Evolutionary conservation across 2,329 filamentous ascomycete genomes (phyloP), one percentile per base, ranked within the genome.

Genomic region (Apiospora arundinis): DNA sequence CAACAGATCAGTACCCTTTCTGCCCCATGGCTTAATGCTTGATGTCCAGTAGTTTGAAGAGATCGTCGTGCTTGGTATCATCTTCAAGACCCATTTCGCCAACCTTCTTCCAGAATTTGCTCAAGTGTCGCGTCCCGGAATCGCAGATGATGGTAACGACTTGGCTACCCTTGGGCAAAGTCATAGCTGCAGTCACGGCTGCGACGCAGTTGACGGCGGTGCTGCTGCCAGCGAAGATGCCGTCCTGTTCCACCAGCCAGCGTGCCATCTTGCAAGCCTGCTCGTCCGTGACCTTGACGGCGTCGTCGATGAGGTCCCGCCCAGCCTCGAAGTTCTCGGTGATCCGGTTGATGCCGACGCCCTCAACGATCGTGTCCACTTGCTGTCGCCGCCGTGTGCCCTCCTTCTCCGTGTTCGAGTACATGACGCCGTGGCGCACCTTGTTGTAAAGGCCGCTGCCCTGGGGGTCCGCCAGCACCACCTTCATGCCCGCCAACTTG

Each of bases 121-220:
- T 95, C 69, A 96, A 81, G 81, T 96, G 93, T 74, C 94, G 87
- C 12, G 91, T 91, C n/a, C 94, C 92, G n/a, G 89, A 90, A 82
- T 97, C 94, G 80, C 93, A 96, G 9, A 96, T 83, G n/a, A 97
- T 85, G 0, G 94, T 96, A n/a, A 95, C 93, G 56, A 97, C 89
- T 44, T 86, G 87, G 72, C 92, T 92, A 18, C 86, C 88, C 69
- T 83, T 80, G 5, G 89, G 89, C 73, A 95, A 82, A 56, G 85
- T 84, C 79, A 91, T 87, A 37, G 93, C 93, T 4, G 92, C 86
- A 68, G 87, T 87, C 12, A 93, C 91, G 28, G 93, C 92, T 5
- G 93, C 94, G 56, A 93, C 92, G 87, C 95, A 97, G 81, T 99
- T 99, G 69, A 99, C 95, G n/a, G 95, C 93, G 81, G 93, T 97